phyloP scores from a whole-genome alignment of 768 basidiomycete genomes.

The Rhizopogon vinicolor region DNA sequence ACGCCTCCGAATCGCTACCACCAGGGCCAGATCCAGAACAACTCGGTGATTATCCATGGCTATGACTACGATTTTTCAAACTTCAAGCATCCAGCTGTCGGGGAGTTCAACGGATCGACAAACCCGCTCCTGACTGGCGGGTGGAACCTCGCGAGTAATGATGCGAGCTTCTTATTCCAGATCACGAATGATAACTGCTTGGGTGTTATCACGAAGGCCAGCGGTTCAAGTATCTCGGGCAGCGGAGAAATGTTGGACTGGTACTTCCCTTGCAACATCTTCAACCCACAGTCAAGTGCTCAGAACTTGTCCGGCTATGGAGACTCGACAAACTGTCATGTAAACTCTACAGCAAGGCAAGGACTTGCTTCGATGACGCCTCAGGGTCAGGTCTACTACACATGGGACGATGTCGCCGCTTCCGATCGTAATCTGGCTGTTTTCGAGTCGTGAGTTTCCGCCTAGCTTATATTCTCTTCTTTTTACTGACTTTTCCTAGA shows the following conservation, averaged over 20 bases:
- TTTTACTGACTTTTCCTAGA: conserved; percentile 35
- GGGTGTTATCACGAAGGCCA: conserved; percentile 67
- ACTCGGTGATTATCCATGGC: conserved; percentile 91
- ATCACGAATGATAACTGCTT: conserved; percentile 82
- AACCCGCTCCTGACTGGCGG: conserved; percentile 80
- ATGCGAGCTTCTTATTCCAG: conserved; percentile 95
- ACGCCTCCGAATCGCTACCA: conserved; percentile 80
- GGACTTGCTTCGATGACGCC: conserved; percentile 46
- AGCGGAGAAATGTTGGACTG: conserved; percentile 66
- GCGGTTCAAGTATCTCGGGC: conserved; percentile 67
- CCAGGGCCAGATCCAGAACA: conserved; percentile 68
- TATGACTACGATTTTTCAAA: conserved; percentile 87
- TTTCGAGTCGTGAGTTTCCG: conserved; percentile 74
- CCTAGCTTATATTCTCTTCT: conserved; percentile 2
- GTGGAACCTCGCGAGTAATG: conserved; percentile 81
- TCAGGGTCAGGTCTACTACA: conserved; percentile 88
- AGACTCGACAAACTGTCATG: conserved; percentile 67
- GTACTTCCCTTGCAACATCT: conserved; percentile 98
- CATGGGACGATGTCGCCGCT: conserved; percentile 81
- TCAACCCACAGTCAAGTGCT: conserved; percentile 62
- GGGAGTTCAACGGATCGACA: conserved; percentile 67
- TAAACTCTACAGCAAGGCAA: conserved; percentile 45
- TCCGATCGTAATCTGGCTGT: conserved; percentile 81
- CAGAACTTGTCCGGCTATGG: conserved; percentile 71
- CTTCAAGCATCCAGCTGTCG: conserved; percentile 77